A percentile compares a stretch with the other conserved stretches of the same genome.
Conservation (phyloP, 306 rosid species). For the Senna tora region DNA sequence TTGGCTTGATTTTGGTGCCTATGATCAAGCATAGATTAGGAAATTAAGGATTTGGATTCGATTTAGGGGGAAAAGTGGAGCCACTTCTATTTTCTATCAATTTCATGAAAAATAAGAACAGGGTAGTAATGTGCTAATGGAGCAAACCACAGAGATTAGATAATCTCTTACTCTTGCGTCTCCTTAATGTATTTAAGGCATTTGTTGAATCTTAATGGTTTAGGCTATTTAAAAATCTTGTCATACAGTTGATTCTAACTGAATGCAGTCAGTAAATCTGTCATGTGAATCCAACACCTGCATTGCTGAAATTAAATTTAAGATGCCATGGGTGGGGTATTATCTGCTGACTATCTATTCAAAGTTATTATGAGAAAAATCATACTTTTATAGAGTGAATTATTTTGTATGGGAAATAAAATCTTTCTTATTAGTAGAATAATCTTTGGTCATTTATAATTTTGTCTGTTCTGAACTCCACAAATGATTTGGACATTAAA, state of each 20-base stretch:
- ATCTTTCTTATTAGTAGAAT: neutral
- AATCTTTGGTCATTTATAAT: constrained; percentile 6
- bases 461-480: constrained; percentile 13
- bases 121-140: too few relatives aligned
- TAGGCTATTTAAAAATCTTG: neutral
- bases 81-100: too few relatives aligned
- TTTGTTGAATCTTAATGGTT: neutral
- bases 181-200: neutral
- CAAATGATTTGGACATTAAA: neutral
- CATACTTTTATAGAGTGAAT: too few relatives aligned
- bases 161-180: neutral
- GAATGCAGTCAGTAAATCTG: neutral
- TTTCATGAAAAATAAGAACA: too few relatives aligned
- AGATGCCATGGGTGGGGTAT: neutral
- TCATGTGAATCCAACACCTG: constrained; percentile 22
- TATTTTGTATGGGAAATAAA: neutral
- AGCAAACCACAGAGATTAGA: neutral
- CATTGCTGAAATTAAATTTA: constrained; percentile 16
- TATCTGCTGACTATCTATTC: neutral
- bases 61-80: too few relatives aligned
- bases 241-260: neutral
- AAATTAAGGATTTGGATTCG: too few relatives aligned
- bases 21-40: too few relatives aligned
- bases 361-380: too few relatives aligned
- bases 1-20: too few relatives aligned